phyloP scores from a whole-genome alignment of 2,329 filamentous ascomycete genomes.

The Talaromyces sp. region DNA sequence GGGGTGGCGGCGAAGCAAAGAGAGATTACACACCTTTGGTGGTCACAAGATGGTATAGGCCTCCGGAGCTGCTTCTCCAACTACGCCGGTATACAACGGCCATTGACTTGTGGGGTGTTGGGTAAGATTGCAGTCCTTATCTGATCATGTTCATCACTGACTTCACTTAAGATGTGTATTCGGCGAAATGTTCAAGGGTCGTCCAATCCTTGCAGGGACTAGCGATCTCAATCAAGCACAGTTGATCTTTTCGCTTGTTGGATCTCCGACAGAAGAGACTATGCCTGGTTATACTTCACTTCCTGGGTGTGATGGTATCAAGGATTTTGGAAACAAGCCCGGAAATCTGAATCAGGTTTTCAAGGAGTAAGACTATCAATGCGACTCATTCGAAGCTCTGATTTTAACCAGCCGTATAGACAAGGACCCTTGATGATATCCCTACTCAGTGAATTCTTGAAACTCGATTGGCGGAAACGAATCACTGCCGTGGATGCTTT shows the following conservation, averaged over 20 bases:
- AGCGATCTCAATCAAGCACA: slow-evolving; percentile 87
- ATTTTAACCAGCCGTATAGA: slow-evolving; percentile 34
- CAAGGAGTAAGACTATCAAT: slow-evolving; percentile 55
- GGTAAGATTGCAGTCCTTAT: slow-evolving; percentile 54
- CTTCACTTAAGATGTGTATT: slow-evolving; percentile 73
- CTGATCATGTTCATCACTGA: background rate
- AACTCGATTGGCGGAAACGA: slow-evolving; percentile 80
- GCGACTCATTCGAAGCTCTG: background rate
- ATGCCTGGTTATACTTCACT: slow-evolving; percentile 90
- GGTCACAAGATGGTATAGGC: slow-evolving; percentile 94
- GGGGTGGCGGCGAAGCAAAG: slow-evolving; percentile 76
- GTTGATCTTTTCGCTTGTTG: slow-evolving; percentile 89
- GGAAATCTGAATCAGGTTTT: slow-evolving; percentile 72
- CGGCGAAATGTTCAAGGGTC: slow-evolving; percentile 92
- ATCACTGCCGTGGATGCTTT: slow-evolving; percentile 93
- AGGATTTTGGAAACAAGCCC: slow-evolving; percentile 56
- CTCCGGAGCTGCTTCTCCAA: slow-evolving; percentile 85
- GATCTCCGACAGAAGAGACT: slow-evolving; percentile 79
- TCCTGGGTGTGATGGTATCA: slow-evolving; percentile 74
- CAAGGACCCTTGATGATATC: slow-evolving; percentile 70
- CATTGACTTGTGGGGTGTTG: slow-evolving; percentile 97
- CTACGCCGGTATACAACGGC: slow-evolving; percentile 91
- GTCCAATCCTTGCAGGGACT: slow-evolving; percentile 86
- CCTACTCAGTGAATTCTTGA: slow-evolving; percentile 76
- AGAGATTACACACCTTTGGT: slow-evolving; percentile 96